Percentiles rank a stretch among this genome's conserved stretches.
phyloP scores from a whole-genome alignment of 2,329 filamentous ascomycete genomes.

The Zasmidium cellare region DNA sequence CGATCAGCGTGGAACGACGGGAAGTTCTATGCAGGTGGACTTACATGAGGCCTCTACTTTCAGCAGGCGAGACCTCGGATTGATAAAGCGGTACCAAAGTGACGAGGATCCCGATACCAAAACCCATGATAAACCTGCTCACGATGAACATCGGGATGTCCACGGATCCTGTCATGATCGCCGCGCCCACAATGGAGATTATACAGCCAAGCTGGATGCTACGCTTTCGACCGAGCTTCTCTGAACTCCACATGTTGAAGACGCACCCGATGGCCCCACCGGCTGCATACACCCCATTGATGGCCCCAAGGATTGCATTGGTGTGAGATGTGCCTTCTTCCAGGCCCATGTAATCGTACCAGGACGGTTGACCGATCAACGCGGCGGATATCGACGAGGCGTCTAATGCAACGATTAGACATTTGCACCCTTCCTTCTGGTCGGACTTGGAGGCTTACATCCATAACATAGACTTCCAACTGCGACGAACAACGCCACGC shows the following conservation, averaged over 20 bases:
- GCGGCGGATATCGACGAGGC: constrained; percentile 3
- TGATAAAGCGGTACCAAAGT: constrained; percentile 11
- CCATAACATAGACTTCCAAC: constrained; percentile 13
- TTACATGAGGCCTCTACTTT: constrained; percentile 9
- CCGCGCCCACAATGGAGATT: constrained; percentile 12
- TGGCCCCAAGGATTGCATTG: constrained; percentile 5
- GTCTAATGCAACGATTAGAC: background rate
- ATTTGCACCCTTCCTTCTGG: background rate
- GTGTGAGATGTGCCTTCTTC: constrained; percentile 4
- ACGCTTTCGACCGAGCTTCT: constrained; percentile 11
- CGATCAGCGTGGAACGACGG: background rate
- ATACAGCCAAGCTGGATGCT: constrained; percentile 10
- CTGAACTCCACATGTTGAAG: constrained; percentile 6
- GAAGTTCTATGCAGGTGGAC: background rate
- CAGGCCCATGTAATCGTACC: constrained; percentile 7
- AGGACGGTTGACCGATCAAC: constrained; percentile 10
- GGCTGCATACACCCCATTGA: constrained; percentile 13
- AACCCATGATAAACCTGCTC: constrained; percentile 6
- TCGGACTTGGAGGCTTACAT: background rate
- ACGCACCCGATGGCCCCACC: constrained; percentile 13
- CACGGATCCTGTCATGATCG: constrained; percentile 9
- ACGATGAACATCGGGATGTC: constrained; percentile 14
- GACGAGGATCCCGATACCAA: constrained; percentile 8
- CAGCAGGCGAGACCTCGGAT: constrained; percentile 6
- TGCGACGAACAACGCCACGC: constrained; percentile 12